Evolutionary conservation across 2,329 filamentous ascomycete genomes (phyloP), one percentile per base, ranked within the genome.

Genomic region (Xylaria sp.): DNA sequence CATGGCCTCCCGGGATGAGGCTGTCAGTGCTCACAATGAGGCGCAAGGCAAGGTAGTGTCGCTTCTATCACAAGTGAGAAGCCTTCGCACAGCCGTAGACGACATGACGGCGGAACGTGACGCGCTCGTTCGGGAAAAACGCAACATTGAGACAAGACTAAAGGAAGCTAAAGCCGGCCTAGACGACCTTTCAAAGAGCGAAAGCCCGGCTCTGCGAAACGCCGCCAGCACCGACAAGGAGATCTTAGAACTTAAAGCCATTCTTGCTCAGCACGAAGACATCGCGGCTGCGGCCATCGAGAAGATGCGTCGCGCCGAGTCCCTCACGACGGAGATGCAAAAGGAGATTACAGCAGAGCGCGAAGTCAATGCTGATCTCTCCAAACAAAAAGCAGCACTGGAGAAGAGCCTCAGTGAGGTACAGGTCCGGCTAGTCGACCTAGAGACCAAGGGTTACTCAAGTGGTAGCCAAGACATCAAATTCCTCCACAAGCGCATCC

Each of bases 391-490:
- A 83, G 93, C 92, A 2, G 88, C 88, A 0, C 84, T 99, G 51
- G 96, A 98, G 83, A 98, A 97, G 85, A 89, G 88, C 64, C 85
- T 97, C 60, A 97, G 94, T 80, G 95, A 99, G 80, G 86, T 95
- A 31, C 95, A 98, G 81, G 88, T 98, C 62, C 90, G 90, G 77
- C 89, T 97, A 65, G 91, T 99, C 62, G 96, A 98, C 79, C 86
- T 98, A 9, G 95, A 99, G 83, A 98, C 96, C 52, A 98, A 98
- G 85, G 94, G 94, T 62, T 98, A 97, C 82, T 96, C 94, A 23
- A 97, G 91, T 73, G 93, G 93, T 28, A 97, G 94, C 80, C 94
- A 97, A 76, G 95, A 98, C 81, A 93, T 98, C 74, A 92, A 96
- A 77, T 98, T 98, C 84, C 82, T 98, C 76, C 93, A 98, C 82